Evolutionary conservation across 257 asterid species (phyloP), one percentile per base, ranked within the genome.

Genomic region (Salvia rosmarinus): DNA sequence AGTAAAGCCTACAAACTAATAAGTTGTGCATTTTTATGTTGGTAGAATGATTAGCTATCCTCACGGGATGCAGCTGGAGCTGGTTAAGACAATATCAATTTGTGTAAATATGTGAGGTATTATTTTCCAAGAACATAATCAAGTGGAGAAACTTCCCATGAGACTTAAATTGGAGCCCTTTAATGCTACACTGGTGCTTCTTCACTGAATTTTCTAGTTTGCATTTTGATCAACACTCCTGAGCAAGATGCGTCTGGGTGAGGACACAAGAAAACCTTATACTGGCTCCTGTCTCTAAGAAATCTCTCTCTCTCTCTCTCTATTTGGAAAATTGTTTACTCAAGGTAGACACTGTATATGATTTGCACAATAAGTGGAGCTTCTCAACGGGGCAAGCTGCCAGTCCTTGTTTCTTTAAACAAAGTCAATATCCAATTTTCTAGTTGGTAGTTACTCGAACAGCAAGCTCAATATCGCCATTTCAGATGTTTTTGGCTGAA

Each of bases 1-100:
- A 17, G 30, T 8, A 35, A 14, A 58, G 44, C 25, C 65, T 60
- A 16, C 19, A 59, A 39, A 16, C 59, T 28, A 25, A 74, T 47
- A 5, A 70, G 40, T 19, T 57, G 57, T 64, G 43, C 34, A 28
- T 42, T 32, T 43, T 52, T 79, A 35, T 21, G 39, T 66, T 75
- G 80, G 82, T 76, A 84, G 87, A 81, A 77, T 73, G 82, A 71
- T 77, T 79, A 43, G 81, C 76, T 51, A 75, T 76, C 71, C 44
- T 70, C 55, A 44, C 62, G 63, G 25, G 55, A 49, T 20, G 68
- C 65, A 42, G 74, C 35, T 20, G 56, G 72, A 58, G 72, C 67
- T 63, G 80, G 77, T 64, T 81, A 77, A 37, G 82, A 81, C 52
- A 59, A 52, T 23, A 68, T 73, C n/a, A 47, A 75, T 67, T 39